Evolutionary conservation across 2,329 filamentous ascomycete genomes (phyloP), one percentile per base, ranked within the genome.

Genomic region (Talaromyces sp.): DNA sequence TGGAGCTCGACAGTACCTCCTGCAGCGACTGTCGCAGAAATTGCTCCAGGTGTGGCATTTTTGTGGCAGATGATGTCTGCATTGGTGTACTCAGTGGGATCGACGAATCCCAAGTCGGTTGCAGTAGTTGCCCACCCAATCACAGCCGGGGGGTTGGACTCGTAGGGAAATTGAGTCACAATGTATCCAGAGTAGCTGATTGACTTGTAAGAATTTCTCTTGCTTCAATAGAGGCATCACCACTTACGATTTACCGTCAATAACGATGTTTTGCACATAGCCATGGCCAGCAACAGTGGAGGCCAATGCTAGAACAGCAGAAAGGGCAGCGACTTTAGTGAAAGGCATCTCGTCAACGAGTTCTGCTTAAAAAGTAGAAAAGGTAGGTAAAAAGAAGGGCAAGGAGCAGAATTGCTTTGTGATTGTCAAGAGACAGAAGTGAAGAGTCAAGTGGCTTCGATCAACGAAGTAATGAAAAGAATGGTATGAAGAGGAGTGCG

Each of bases 41-140:
- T 78, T 4, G 47, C 43, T 11, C 35, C 67, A 33, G 67, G 67
- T n/a, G 37, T 80, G 35, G 83, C 86, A 50, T 77, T 76, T 73
- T 81, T 81, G 80, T 90, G 88, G 80, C 87, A 89, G 77, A 87
- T 85, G 68, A 89, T 87, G 33, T 66, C 61, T 50, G 61, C 31
- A 19, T 17, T 41, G n/a, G 57, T 41, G 75, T 85, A 87, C 65
- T 77, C 75, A 47, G 73, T 70, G 1, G 80, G 81, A 17, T 80
- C 74, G 65, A 88, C 77, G 72, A 82, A 87, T 35, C 85, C 85
- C 68, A 83, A 79, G 70, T 86, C 84, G 43, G 82, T 80, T 58
- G 80, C 81, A 6, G 78, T 73, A 54, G 81, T 82, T 17, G 79
- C 79, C 87, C 87, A 89, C 67, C 82, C 87, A 61, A 86, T 82